Evolutionary conservation across 1,284 basidiomycete species (phyloP).

Genomic region (Boletus calvinii): DNA sequence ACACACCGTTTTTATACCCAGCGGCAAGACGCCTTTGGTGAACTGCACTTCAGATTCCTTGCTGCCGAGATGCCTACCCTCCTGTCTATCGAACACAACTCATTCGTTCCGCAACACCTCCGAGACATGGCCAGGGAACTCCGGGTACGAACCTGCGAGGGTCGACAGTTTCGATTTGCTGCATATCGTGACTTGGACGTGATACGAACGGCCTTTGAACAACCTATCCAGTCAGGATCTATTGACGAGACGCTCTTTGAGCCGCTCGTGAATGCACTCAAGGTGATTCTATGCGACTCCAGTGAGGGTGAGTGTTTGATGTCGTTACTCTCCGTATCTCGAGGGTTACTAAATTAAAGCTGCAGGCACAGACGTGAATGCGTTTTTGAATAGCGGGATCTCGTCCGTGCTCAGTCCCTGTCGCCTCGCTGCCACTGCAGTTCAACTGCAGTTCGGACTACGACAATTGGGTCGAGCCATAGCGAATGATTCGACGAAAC

Average conservation of each 20-base stretch:
- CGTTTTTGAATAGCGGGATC: constrained; percentile 57
- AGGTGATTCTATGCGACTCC: constrained; percentile 59
- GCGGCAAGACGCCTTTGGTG: constrained; percentile 61
- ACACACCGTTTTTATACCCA: constrained; percentile 66
- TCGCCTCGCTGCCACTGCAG: constrained; percentile 76
- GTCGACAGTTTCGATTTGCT: constrained; percentile 63
- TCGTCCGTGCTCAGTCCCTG: constrained; percentile 72
- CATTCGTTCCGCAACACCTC: constrained; percentile 47
- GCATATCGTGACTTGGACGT: constrained; percentile 70
- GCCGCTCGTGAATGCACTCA: constrained; percentile 62
- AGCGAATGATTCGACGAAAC: constrained; percentile 50
- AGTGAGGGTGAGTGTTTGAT: constrained; percentile 37
- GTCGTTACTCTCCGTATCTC: background rate
- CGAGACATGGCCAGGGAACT: constrained; percentile 49
- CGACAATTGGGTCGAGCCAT: constrained; percentile 68
- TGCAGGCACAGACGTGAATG: constrained; percentile 44
- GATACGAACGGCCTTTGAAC: constrained; percentile 66
- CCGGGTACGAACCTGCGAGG: constrained; percentile 56
- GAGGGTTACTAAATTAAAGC: background rate
- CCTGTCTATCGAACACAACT: constrained; percentile 66
- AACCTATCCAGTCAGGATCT: constrained; percentile 50
- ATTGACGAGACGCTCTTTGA: constrained; percentile 55
- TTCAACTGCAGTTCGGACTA: constrained; percentile 72
- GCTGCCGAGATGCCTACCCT: constrained; percentile 63
- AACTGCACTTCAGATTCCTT: constrained; percentile 61